These are phyloP conservation scores for Funneliformis mosseae DNA, from an alignment of 192 early-diverging fungal species.

Conservation along the genomic window DNA sequence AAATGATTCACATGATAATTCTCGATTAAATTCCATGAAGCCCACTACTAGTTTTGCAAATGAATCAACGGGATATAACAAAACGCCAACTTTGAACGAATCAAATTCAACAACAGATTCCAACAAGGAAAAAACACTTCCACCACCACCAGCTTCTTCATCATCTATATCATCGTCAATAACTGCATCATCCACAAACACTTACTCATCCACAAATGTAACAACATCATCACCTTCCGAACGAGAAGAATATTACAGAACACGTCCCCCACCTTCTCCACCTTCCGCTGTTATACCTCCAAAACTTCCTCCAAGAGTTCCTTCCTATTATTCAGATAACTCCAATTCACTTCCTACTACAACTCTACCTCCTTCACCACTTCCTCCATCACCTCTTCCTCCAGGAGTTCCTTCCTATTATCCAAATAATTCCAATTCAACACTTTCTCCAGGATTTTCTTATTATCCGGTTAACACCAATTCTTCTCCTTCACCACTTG, in stretches of 20 bases:
- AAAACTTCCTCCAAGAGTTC: too few species aligned
- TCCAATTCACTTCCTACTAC: too few species aligned
- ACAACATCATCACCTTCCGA: background rate
- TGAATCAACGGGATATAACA: background rate
- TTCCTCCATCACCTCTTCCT: too few species aligned
- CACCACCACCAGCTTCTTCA: background rate
- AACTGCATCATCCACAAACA: background rate
- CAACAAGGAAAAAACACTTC: background rate
- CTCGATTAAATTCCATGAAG: background rate
- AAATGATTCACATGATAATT: background rate
- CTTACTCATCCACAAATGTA: background rate
- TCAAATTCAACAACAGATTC: too few species aligned
- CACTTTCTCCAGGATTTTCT: too few species aligned
- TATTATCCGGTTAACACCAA: too few species aligned
- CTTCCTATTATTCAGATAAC: too few species aligned
- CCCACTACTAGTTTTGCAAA: background rate
- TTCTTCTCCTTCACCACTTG: too few species aligned
- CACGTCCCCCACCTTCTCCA: background rate
- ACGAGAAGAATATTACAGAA: background rate
- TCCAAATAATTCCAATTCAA: too few species aligned
- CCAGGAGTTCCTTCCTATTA: too few species aligned
- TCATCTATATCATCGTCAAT: background rate
- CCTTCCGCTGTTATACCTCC: background rate
- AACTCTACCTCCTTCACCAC: too few species aligned
- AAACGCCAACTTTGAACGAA: too few species aligned